phyloP scores from a whole-genome alignment of 164 flowering plant genomes.

The Macadamia tetraphylla region DNA sequence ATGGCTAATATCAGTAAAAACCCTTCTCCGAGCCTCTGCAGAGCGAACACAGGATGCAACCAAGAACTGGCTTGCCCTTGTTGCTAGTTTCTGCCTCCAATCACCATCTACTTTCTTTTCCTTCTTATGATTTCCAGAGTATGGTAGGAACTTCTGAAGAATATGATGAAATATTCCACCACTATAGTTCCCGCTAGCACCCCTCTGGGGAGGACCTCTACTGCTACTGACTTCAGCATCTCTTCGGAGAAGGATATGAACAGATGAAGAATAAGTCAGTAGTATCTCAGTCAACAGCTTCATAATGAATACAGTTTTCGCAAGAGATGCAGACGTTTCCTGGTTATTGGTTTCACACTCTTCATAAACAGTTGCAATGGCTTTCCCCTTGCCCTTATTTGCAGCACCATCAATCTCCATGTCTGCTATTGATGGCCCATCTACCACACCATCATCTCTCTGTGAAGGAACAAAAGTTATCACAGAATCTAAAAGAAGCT shows the following conservation, averaged over 20 bases:
- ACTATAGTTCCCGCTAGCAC: slow-evolving; percentile 24
- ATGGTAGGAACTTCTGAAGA: slow-evolving; percentile 75
- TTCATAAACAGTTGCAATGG: slow-evolving; percentile 49
- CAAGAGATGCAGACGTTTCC: slow-evolving; percentile 76
- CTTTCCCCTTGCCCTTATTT: slow-evolving; percentile 88
- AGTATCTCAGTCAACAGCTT: slow-evolving; percentile 86
- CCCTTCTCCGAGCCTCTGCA: slow-evolving; percentile 76
- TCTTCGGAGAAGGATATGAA: slow-evolving; percentile 67
- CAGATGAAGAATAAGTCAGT: slow-evolving; percentile 72
- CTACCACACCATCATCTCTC: slow-evolving; percentile 38
- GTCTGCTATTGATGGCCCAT: slow-evolving; percentile 42
- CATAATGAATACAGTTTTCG: slow-evolving; percentile 72
- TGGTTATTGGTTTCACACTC: slow-evolving; percentile 41
- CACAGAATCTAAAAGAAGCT: slow-evolving; percentile 76
- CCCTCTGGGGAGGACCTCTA: slow-evolving; percentile 42
- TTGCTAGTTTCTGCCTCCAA: slow-evolving; percentile 84
- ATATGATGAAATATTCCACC: slow-evolving; percentile 83
- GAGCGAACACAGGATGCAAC: slow-evolving; percentile 92
- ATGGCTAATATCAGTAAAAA: slow-evolving; percentile 59
- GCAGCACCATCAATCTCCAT: slow-evolving; percentile 86
- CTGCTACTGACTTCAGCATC: slow-evolving; percentile 69
- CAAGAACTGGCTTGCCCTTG: slow-evolving; percentile 72
- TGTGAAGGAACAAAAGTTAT: slow-evolving; percentile 56
- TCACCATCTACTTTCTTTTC: slow-evolving; percentile 81
- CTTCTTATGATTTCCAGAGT: slow-evolving; percentile 45